These are phyloP conservation scores for Anthracocystis panici-leucophaei DNA, from an alignment of 1,284 basidiomycete species.

Conservation along the genomic window DNA sequence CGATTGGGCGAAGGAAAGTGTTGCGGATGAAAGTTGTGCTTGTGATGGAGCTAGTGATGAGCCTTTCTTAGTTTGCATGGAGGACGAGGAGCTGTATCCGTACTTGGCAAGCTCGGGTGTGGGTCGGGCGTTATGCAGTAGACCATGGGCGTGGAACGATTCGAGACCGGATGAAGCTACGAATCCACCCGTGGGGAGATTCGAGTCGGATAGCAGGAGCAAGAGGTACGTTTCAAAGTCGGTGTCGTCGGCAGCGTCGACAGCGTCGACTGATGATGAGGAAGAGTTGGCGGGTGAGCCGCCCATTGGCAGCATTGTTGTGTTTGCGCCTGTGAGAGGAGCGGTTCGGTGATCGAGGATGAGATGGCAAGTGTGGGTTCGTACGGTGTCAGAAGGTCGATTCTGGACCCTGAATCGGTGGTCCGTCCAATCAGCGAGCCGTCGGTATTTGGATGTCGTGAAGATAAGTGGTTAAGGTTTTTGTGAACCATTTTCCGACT, in stretches of 20 bases:
- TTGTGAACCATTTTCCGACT: neutral
- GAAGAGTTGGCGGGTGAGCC: neutral
- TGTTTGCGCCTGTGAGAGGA: too few relatives aligned
- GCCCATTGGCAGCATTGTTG: neutral
- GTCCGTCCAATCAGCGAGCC: neutral
- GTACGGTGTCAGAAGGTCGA: neutral
- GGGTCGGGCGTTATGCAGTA: conserved; percentile 69
- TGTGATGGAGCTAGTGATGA: conserved; percentile 31
- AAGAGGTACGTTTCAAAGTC: conserved; percentile 59
- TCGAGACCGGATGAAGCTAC: conserved; percentile 93
- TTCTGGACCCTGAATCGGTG: conserved; percentile 4
- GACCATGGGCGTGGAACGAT: conserved; percentile 87
- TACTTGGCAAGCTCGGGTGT: neutral
- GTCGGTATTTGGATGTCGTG: neutral
- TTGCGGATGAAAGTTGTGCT: conserved; percentile 44
- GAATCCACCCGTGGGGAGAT: conserved; percentile 77
- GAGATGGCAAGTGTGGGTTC: neutral
- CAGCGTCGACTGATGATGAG: neutral
- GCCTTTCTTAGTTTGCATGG: neutral
- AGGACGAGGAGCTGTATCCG: neutral
- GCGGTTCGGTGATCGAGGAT: neutral
- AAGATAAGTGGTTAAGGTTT: neutral
- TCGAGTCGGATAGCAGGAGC: conserved; percentile 65
- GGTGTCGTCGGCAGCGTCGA: conserved; percentile 1
- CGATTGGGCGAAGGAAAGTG: conserved; percentile 76